Evolutionary conservation across 208 protist genomes (phyloP), one percentile per base, ranked within the genome.

Genomic region (Wallacemonas rigidus): DNA sequence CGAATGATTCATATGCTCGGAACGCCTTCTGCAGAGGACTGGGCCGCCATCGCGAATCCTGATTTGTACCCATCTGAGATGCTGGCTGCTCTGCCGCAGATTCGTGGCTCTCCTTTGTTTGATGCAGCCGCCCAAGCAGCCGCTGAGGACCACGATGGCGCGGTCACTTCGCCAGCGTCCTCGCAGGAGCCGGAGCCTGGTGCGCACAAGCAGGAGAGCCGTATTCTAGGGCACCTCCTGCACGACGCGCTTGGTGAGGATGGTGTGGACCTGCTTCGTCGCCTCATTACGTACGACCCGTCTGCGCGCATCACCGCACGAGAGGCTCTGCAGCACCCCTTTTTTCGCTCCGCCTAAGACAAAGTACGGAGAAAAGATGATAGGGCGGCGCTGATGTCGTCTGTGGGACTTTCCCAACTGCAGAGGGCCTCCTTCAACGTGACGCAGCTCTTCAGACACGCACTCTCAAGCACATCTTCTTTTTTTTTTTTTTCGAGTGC

Each of bases 11-110:
- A 92, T 60, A 76, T 90, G 50, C 82, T 99, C 40, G 96, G 97
- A 57, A 98, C 95, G 5, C 97, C 98, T 2, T 97, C 76, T 53
- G 85, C 97, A 65, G 72, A 83, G 39, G 80, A 89, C 57, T 99
- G 98, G 98, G 86, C 89, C n/a, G 94, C 98, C 58, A 98, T 99
- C 17, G 92, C 95, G 0, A 60, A 86, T 60, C 90, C 99, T n/a
- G 93, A 93, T 39, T 90, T 99, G 72, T 99, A 95, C 76, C 73
- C 71, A 3, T 95, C 92, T 58, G 60, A 76, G 44, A 90, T 94
- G 58, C 99, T 97, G 75, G 94, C 91, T 3, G 76, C 91, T 15
- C 99, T 91, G 85, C 76, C 82, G 38, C 79, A 83, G 56, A 56
- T 79, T 6, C 54, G 26, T n/a, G 44, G 51, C 38, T 67, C 62